phyloP scores from a whole-genome alignment of 202 grass and related monocot species.

The Bolboschoenoplectus hybrid region DNA sequence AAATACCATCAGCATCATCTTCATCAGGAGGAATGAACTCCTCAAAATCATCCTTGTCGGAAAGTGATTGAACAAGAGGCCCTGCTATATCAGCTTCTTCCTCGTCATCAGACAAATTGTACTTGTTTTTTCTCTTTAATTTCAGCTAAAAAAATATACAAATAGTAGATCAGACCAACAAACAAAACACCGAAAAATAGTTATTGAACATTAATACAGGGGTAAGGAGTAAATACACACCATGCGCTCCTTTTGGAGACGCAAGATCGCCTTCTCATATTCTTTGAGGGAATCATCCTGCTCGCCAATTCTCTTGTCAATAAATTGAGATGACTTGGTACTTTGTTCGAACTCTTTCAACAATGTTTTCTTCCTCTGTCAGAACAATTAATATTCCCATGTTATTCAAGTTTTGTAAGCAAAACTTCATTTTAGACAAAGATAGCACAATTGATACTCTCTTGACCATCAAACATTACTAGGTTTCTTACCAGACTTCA shows the following conservation, averaged over 20 bases:
- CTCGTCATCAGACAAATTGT: constrained; percentile 82
- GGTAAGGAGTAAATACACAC: constrained; percentile 42
- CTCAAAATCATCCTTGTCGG: constrained; percentile 83
- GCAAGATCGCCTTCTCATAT: constrained; percentile 82
- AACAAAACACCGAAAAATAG: not conserved
- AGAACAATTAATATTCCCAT: constrained; percentile 9
- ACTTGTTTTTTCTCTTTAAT: constrained; percentile 85
- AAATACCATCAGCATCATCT: constrained; percentile 50
- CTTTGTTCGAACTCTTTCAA: constrained; percentile 78
- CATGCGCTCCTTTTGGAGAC: constrained; percentile 80
- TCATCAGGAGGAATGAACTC: constrained; percentile 76
- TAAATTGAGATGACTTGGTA: constrained; percentile 73
- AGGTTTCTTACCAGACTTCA: not conserved
- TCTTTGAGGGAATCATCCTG: constrained; percentile 75
- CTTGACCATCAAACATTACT: not conserved
- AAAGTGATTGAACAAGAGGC: constrained; percentile 38
- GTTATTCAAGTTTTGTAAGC: not conserved
- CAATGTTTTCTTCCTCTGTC: constrained; percentile 92
- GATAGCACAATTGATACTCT: not conserved
- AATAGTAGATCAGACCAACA: constrained; percentile 26
- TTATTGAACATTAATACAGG: not conserved
- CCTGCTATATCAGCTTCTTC: constrained; percentile 47
- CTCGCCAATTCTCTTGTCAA: constrained; percentile 86
- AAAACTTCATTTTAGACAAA: not conserved
- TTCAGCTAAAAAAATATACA: constrained; percentile 54